These are phyloP conservation scores for Ascochyta koolunga DNA, from an alignment of 2,329 filamentous ascomycete genomes.

Conservation along the genomic window DNA sequence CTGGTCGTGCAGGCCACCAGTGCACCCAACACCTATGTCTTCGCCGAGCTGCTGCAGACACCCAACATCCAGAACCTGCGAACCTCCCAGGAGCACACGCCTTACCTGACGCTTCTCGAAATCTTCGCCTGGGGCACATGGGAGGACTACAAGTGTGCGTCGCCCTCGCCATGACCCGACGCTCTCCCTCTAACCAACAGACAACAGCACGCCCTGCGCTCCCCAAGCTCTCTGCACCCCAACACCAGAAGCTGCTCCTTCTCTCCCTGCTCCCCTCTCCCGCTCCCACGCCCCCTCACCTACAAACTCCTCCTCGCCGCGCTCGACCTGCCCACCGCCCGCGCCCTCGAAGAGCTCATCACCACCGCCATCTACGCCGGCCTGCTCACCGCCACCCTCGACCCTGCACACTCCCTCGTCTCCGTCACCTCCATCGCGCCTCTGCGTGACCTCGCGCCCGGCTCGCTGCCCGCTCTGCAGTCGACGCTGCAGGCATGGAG, in stretches of 20 bases:
- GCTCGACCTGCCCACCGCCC: conserved; percentile 69
- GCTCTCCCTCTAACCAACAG: conserved; percentile 5
- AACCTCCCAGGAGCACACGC: conserved; percentile 65
- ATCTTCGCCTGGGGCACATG: conserved; percentile 95
- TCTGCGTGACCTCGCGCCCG: conserved; percentile 81
- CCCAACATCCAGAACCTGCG: conserved; percentile 78
- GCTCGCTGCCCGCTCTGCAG: conserved; percentile 72
- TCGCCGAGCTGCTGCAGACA: conserved; percentile 86
- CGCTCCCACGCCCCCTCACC: conserved; percentile 68
- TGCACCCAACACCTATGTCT: conserved; percentile 88
- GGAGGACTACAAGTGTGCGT: conserved; percentile 70
- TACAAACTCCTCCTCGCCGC: conserved; percentile 72
- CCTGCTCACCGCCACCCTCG: conserved; percentile 80
- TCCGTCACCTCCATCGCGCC: conserved; percentile 81
- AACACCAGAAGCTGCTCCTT: conserved; percentile 85
- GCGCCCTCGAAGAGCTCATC: conserved; percentile 83
- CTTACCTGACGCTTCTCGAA: conserved; percentile 74
- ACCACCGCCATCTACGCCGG: conserved; percentile 87
- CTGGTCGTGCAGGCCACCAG: conserved; percentile 87
- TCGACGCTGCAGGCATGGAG: conserved; percentile 75
- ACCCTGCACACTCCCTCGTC: conserved; percentile 76
- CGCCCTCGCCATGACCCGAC: background rate
- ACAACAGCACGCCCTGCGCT: conserved; percentile 58
- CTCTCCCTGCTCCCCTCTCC: conserved; percentile 86
- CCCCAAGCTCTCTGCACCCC: conserved; percentile 72